Conservation (phyloP, 1,284 basidiomycete species). For the Tilletia setariae region DNA sequence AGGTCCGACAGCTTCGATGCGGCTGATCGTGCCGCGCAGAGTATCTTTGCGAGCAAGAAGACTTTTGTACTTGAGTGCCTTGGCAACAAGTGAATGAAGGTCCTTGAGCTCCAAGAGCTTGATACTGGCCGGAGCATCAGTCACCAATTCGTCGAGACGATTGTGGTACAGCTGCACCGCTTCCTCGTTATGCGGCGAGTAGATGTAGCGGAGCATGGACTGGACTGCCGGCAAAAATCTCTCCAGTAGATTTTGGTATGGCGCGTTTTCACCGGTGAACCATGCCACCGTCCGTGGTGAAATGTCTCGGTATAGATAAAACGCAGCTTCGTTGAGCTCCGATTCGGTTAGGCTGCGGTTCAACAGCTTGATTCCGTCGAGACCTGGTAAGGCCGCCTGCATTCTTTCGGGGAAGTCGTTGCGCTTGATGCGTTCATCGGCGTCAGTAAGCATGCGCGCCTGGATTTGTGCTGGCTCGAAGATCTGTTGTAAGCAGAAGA, state of each 20-base stretch:
- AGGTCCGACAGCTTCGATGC: slow-evolving; percentile 58
- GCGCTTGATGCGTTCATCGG: slow-evolving; percentile 82
- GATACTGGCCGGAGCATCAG: slow-evolving; percentile 58
- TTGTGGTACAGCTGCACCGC: slow-evolving; percentile 94
- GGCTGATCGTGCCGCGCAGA: slow-evolving; percentile 41
- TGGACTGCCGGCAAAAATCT: slow-evolving; percentile 77
- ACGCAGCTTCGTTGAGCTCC: slow-evolving; percentile 75
- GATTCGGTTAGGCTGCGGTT: slow-evolving; percentile 65
- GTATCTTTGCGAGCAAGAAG: slow-evolving; percentile 45
- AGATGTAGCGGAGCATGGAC: slow-evolving; percentile 68
- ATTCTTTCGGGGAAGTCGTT: slow-evolving; percentile 93
- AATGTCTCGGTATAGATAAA: slow-evolving; percentile 82
- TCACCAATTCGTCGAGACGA: slow-evolving; percentile 81
- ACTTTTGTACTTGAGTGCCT: slow-evolving; percentile 50
- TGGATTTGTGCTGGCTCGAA: slow-evolving; percentile 97
- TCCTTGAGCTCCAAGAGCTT: slow-evolving; percentile 20
- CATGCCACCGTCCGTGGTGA: slow-evolving; percentile 63
- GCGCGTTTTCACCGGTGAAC: slow-evolving; percentile 63
- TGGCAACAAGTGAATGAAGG: not conserved
- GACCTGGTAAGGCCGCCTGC: slow-evolving; percentile 70
- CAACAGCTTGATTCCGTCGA: slow-evolving; percentile 63
- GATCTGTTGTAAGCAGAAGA: slow-evolving; percentile 63
- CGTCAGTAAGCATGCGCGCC: slow-evolving; percentile 83
- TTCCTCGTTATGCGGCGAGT: slow-evolving; percentile 67
- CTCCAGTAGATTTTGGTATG: slow-evolving; percentile 68